phyloP scores from a whole-genome alignment of 495 filamentous ascomycete species.

The Hypoxylon lenormandii region DNA sequence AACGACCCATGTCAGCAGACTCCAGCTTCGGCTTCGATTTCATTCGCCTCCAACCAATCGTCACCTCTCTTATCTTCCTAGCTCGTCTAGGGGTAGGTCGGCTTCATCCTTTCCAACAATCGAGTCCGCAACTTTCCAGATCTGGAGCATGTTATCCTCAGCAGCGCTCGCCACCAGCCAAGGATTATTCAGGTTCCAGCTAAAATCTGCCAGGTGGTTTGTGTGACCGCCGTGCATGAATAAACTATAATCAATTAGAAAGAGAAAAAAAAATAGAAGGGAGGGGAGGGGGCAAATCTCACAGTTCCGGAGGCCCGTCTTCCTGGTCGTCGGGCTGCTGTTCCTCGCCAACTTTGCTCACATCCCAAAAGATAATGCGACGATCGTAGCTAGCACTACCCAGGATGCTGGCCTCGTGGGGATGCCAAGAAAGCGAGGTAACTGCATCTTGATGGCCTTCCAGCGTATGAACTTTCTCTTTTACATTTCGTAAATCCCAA shows the following conservation, averaged over 20 bases:
- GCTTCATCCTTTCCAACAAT: slow-evolving; percentile 86
- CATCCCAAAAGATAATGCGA: slow-evolving; percentile 94
- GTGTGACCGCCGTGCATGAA: slow-evolving; percentile 99
- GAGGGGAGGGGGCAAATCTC: slow-evolving; percentile 55
- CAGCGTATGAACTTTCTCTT: slow-evolving; percentile 83
- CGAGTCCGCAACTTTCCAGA: slow-evolving; percentile 93
- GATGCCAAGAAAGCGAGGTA: slow-evolving; percentile 93
- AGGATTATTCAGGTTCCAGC: slow-evolving; percentile 94
- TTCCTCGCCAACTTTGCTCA: slow-evolving; percentile 89
- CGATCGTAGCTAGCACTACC: slow-evolving; percentile 93
- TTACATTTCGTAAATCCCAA: slow-evolving; percentile 93
- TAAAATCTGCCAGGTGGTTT: slow-evolving; percentile 93
- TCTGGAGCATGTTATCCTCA: slow-evolving; percentile 95
- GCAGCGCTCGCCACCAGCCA: slow-evolving; percentile 95
- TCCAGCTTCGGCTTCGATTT: not conserved
- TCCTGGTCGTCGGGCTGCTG: slow-evolving; percentile 95
- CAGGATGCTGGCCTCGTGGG: slow-evolving; percentile 84
- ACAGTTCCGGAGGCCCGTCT: slow-evolving; percentile 95
- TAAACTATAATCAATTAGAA: slow-evolving; percentile 64
- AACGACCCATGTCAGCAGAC: slow-evolving; percentile 17
- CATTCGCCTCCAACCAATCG: not conserved
- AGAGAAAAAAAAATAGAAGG: slow-evolving; percentile 2
- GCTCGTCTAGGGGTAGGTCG: slow-evolving; percentile 80
- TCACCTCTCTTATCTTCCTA: slow-evolving; percentile 64
- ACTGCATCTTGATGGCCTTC: slow-evolving; percentile 88